Percentiles rank a stretch among this genome's conserved stretches.
Conservation (phyloP, 176 grass and related monocot species). For the Aechmea fasciata region DNA sequence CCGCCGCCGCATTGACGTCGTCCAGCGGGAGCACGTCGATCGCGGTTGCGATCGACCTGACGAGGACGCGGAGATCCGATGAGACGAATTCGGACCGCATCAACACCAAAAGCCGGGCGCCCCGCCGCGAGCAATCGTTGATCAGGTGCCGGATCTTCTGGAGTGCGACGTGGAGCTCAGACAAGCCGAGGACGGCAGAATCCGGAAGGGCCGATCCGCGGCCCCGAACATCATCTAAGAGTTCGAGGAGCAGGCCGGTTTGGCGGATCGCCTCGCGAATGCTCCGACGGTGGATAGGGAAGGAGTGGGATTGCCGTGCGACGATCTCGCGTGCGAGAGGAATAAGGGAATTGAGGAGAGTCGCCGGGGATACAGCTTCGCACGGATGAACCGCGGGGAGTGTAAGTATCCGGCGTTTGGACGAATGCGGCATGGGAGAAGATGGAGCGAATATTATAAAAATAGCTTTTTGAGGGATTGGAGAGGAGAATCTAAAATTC, state of each 20-base stretch:
- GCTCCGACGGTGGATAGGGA: constrained; percentile 43
- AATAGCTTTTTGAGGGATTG: background rate
- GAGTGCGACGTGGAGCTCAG: constrained; percentile 75
- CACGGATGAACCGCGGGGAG: constrained; percentile 47
- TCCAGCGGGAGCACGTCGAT: constrained; percentile 52
- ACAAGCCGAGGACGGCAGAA: constrained; percentile 46
- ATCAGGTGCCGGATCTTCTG: constrained; percentile 66
- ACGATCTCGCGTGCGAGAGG: constrained; percentile 38
- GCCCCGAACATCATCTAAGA: constrained; percentile 56
- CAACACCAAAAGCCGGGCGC: constrained; percentile 56
- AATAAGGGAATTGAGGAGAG: constrained; percentile 47
- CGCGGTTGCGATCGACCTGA: constrained; percentile 46
- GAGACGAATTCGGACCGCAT: constrained; percentile 37
- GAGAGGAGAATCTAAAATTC: background rate
- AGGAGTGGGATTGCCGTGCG: constrained; percentile 8
- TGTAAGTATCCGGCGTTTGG: constrained; percentile 26
- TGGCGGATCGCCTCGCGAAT: constrained; percentile 34
- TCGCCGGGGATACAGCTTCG: constrained; percentile 40
- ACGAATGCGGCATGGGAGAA: background rate
- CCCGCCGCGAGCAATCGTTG: constrained; percentile 39
- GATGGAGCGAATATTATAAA: background rate
- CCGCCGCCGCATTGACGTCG: constrained; percentile 9
- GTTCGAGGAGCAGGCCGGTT: constrained; percentile 36
- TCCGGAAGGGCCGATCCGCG: constrained; percentile 4
- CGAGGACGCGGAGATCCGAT: constrained; percentile 40